Evolutionary conservation across 176 grass and related monocot species (phyloP).

Genomic region (Oryza australiensis): DNA sequence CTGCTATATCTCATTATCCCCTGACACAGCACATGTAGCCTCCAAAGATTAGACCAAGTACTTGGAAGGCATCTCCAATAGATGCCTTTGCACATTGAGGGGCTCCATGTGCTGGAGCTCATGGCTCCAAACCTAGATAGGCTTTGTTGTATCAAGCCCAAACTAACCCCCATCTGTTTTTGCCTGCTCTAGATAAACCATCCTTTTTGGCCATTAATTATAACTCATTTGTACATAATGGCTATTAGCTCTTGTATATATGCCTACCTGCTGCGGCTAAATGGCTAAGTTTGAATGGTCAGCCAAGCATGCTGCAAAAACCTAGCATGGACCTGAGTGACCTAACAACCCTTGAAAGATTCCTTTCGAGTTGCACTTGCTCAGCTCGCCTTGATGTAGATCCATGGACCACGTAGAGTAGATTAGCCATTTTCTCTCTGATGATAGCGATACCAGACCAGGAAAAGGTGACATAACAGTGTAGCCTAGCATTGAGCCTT

Average conservation of each 20-base stretch:
- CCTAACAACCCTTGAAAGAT: background rate
- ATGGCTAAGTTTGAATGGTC: background rate
- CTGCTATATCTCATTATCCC: slow-evolving; percentile 13
- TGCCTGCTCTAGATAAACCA: background rate
- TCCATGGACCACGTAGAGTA: slow-evolving; percentile 32
- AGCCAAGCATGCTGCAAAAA: background rate
- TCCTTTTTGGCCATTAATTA: background rate
- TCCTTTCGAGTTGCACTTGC: slow-evolving; percentile 7
- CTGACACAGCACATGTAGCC: slow-evolving; percentile 12
- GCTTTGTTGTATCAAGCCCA: slow-evolving; percentile 15
- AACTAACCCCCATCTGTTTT: slow-evolving; percentile 9
- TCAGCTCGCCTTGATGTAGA: slow-evolving; percentile 11
- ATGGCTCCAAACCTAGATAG: slow-evolving; percentile 30
- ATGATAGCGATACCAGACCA: slow-evolving; percentile 1
- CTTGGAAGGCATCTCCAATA: slow-evolving; percentile 22
- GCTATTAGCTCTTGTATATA: background rate
- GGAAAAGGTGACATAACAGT: background rate
- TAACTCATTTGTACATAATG: background rate
- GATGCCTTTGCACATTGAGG: slow-evolving; percentile 21
- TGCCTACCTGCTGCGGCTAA: background rate
- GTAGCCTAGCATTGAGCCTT: background rate
- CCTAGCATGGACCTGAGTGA: background rate
- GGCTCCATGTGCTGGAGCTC: slow-evolving; percentile 43
- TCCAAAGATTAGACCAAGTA: slow-evolving; percentile 13
- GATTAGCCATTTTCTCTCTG: background rate